Evolutionary conservation across 2,329 filamentous ascomycete species (phyloP).

Genomic region (Xylariaceae sp.): DNA sequence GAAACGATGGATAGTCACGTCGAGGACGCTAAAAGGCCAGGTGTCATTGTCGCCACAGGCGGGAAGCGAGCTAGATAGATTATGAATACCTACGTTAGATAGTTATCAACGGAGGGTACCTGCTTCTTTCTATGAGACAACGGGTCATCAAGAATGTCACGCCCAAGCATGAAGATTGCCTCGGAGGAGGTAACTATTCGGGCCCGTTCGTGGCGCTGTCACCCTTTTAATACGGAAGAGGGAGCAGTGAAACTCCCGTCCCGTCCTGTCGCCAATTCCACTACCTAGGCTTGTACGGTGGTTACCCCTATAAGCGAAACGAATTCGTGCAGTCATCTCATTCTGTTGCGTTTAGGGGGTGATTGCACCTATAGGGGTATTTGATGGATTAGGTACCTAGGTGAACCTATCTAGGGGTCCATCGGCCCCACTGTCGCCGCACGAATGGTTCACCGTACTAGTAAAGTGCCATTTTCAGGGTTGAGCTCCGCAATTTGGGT

Average conservation of each 20-base stretch:
- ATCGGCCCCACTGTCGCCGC: too few relatives aligned
- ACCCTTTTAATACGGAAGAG: constrained; percentile 51
- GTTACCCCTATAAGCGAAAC: too few relatives aligned
- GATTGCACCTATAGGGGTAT: too few relatives aligned
- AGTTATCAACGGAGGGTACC: too few relatives aligned
- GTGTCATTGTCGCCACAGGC: constrained; percentile 58
- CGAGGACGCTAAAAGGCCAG: constrained; percentile 56
- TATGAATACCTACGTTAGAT: too few relatives aligned
- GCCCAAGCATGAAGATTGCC: constrained; percentile 41
- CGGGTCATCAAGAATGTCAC: constrained; percentile 46
- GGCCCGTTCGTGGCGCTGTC: constrained; percentile 50
- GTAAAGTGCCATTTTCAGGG: too few relatives aligned
- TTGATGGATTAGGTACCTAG: too few relatives aligned
- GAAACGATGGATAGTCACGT: constrained; percentile 56
- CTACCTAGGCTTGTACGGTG: constrained; percentile 16
- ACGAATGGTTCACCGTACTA: too few relatives aligned
- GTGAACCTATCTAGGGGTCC: too few relatives aligned
- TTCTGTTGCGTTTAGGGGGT: too few relatives aligned
- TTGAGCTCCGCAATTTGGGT: too few relatives aligned
- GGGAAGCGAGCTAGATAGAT: constrained; percentile 38
- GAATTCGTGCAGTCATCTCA: too few relatives aligned
- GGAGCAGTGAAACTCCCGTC: constrained; percentile 39
- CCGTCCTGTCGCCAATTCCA: constrained; percentile 45
- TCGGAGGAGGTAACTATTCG: constrained; percentile 50
- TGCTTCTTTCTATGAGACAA: constrained; percentile 55